A percentile compares a stretch with the other conserved stretches of the same genome.
Evolutionary conservation across 306 rosid genomes (phyloP).

Genomic region (Rubus idaeus): DNA sequence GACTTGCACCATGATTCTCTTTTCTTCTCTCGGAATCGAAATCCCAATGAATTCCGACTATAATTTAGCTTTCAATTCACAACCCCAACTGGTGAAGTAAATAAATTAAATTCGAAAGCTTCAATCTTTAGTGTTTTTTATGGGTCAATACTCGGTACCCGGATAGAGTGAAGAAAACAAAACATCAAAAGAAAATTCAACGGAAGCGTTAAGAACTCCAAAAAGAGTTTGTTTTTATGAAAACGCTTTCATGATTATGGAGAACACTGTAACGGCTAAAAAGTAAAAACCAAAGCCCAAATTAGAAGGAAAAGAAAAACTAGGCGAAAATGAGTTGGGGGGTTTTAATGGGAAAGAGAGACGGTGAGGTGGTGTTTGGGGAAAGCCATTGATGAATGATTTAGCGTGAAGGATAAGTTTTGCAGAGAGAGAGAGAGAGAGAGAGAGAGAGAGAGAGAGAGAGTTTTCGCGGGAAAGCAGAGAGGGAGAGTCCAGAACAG

Average conservation of each 20-base stretch:
- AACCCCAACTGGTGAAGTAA: slow-evolving; percentile 2
- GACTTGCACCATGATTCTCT: slow-evolving; percentile 26
- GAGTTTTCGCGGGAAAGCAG: slow-evolving; percentile 24
- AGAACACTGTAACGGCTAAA: slow-evolving; percentile 25
- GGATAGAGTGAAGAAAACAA: background rate
- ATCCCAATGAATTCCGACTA: background rate
- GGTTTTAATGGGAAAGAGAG: background rate
- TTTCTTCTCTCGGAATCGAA: background rate
- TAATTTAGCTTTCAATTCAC: background rate
- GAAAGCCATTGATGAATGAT: slow-evolving; percentile 9
- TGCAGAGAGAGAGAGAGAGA: background rate
- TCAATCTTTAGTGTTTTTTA: background rate
- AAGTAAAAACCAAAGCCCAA: slow-evolving; percentile 4
- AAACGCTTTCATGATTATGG: background rate
- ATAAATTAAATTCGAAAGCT: background rate
- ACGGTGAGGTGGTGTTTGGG: background rate
- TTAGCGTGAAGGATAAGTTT: slow-evolving; percentile 9
- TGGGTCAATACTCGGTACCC: background rate
- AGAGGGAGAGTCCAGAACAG: slow-evolving; percentile 6
- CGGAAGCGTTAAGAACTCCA: slow-evolving; percentile 24
- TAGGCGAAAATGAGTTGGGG: background rate
- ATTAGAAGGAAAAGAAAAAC: background rate
- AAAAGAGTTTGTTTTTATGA: slow-evolving; percentile 10
- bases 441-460: background rate
- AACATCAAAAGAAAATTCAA: slow-evolving; percentile 13